A percentile compares a stretch with the other conserved stretches of the same genome.
Conservation (phyloP, 2,329 filamentous ascomycete species). For the Talaromyces sp. region DNA sequence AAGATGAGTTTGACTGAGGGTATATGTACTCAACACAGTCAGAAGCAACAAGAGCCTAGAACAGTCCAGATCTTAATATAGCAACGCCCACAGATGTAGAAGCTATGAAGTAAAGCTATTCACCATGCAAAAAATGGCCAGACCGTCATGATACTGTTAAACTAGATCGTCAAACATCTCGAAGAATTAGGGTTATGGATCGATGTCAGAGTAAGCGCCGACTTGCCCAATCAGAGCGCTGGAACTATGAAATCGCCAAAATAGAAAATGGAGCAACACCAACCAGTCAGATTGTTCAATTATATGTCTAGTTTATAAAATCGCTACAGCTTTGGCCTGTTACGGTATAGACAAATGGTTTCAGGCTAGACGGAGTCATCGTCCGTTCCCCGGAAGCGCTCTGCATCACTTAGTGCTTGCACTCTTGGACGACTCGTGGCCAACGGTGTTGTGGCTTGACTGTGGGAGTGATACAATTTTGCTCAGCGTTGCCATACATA, state of each 20-base stretch:
- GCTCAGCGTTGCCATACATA: neutral
- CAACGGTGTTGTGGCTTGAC: constrained; percentile 1
- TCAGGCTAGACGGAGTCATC: neutral
- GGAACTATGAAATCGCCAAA: constrained; percentile 14
- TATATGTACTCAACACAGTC: constrained; percentile 9
- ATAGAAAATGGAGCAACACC: constrained; percentile 4
- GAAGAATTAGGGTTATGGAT: constrained; percentile 5
- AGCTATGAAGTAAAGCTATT: neutral
- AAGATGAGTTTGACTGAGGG: neutral
- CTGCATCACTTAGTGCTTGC: neutral
- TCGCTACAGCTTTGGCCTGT: neutral
- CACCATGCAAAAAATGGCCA: neutral
- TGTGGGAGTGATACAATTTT: constrained; percentile 1
- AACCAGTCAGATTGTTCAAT: neutral
- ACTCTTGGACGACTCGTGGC: neutral
- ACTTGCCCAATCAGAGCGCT: constrained; percentile 16
- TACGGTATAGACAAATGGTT: neutral
- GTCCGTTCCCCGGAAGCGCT: neutral
- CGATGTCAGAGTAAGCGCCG: constrained; percentile 16
- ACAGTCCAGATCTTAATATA: constrained; percentile 5
- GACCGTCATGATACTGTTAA: neutral
- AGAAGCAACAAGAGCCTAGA: constrained; percentile 8
- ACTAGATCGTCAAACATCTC: neutral
- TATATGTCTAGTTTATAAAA: neutral
- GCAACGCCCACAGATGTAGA: neutral